Evolutionary conservation across 371 early-diverging fungal genomes (phyloP), one percentile per base, ranked within the genome.

Genomic region (Mortierella sp.): DNA sequence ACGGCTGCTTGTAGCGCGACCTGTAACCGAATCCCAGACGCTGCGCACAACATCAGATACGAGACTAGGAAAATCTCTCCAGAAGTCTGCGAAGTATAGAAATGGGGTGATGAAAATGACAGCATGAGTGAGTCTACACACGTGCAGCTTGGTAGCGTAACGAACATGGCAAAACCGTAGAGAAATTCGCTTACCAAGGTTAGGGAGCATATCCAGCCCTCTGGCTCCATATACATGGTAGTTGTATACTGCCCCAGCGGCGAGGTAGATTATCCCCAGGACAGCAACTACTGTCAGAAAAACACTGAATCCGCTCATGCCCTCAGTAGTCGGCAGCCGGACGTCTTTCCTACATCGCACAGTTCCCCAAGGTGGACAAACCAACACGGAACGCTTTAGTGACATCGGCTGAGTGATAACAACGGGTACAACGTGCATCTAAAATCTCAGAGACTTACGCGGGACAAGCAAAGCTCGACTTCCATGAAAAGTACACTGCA

Each of bases 1-100:
- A 1, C 37, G 32, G 30, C 65, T 56, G n/a, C 55, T 34, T 43
- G 61, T 46, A 24, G 31, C 34, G 41, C 76, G 64, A 19, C 70
- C 76, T 3, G 76, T 76, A 30, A 64, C 76, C 14, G 76, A 64
- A 19, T 69, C 57, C 76, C 76, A 76, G 19, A 76, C 61, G 15
- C 69, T 69, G 30, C 62, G 70, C 46, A 57, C 59, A 39, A 76
- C 70, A 53, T 69, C 70, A 4, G 49, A 46, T 3, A 76, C 70
- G 8, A 76, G 70, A n/a, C 46, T 43, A 3, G 76, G 76, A 47
- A 76, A 76, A n/a, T 76, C 76, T 64, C 58, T 69, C 70, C 69
- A 69, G 41, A 76, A 76, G 17, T 70, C 76, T 76, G 49, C n/a
- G 37, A 7, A 34, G 37, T 49, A 26, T 2, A 37, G 39, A 28